A percentile compares a stretch with the other conserved stretches of the same genome.
Evolutionary conservation across 1,139 yeast species (phyloP).

Genomic region (Yamadazyma conglobata): DNA sequence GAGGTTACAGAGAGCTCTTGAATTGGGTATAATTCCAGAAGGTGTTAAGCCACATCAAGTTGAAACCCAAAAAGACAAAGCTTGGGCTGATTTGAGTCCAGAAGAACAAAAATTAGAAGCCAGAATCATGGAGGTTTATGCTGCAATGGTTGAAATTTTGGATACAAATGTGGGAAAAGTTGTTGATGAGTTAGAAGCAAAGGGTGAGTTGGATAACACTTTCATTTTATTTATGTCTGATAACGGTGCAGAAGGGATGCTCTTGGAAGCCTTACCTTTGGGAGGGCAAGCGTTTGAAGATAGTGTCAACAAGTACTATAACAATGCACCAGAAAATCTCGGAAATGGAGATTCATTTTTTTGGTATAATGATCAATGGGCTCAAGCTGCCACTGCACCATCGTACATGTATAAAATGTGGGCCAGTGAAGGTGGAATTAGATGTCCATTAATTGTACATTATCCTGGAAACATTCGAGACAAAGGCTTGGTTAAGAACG

Average conservation of each 20-base stretch:
- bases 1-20: slow-evolving; percentile 37
- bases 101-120: slow-evolving; percentile 34
- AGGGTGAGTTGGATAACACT: slow-evolving; percentile 48
- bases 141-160: slow-evolving; percentile 58
- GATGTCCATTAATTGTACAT: slow-evolving; percentile 48
- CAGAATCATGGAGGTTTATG: slow-evolving; percentile 52
- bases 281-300: slow-evolving; percentile 23
- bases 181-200: slow-evolving; percentile 32
- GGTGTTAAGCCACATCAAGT: slow-evolving; percentile 46
- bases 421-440: slow-evolving; percentile 55
- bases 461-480: slow-evolving; percentile 29
- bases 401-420: slow-evolving; percentile 49
- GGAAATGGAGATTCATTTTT: slow-evolving; percentile 48
- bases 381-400: slow-evolving; percentile 64
- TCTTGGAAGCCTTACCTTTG: slow-evolving; percentile 52
- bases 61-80: slow-evolving; percentile 31
- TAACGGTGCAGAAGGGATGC: slow-evolving; percentile 60
- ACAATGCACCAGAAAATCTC: slow-evolving; percentile 45
- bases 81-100: slow-evolving; percentile 40
- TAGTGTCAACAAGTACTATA: slow-evolving; percentile 25
- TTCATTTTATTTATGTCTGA: slow-evolving; percentile 56
- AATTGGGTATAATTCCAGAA: slow-evolving; percentile 43
- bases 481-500: slow-evolving; percentile 29
- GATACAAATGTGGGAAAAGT: slow-evolving; percentile 50
- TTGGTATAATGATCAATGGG: slow-evolving; percentile 59